These are phyloP conservation scores for Aspergillus asperescens DNA, from an alignment of 495 filamentous ascomycete genomes.

Conservation along the genomic window DNA sequence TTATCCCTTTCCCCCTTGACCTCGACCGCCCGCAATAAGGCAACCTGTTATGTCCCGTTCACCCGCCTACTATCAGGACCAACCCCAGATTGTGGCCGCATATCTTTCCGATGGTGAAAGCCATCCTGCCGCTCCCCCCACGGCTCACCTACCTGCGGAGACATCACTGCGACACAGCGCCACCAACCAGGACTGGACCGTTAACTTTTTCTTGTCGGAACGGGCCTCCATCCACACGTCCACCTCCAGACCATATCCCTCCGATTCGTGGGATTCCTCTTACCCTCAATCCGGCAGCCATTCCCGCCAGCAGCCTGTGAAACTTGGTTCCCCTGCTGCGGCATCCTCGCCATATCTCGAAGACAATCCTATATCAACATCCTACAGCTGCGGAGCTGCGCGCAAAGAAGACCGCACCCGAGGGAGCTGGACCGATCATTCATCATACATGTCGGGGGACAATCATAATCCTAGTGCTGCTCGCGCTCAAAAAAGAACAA, in stretches of 20 bases:
- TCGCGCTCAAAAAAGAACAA: slow-evolving; percentile 30
- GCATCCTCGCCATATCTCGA: slow-evolving; percentile 21
- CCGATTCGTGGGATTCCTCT: slow-evolving; percentile 16
- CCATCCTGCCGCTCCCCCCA: slow-evolving; percentile 19
- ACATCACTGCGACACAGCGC: slow-evolving; percentile 8
- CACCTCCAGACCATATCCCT: slow-evolving; percentile 3
- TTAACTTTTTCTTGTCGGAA: slow-evolving; percentile 9
- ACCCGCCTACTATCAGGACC: slow-evolving; percentile 36
- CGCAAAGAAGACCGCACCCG: slow-evolving; percentile 33
- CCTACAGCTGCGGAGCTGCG: slow-evolving; percentile 25
- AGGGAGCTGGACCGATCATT: slow-evolving; percentile 37
- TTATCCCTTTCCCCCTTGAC: slow-evolving; percentile 6
- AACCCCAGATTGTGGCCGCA: slow-evolving; percentile 23
- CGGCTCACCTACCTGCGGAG: slow-evolving; percentile 21
- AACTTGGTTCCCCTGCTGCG: slow-evolving; percentile 10
- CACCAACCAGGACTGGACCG: slow-evolving; percentile 1
- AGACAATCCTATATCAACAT: slow-evolving; percentile 24
- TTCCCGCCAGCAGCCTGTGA: slow-evolving; percentile 12
- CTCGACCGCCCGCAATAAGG: slow-evolving; percentile 29
- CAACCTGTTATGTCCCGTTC: slow-evolving; percentile 41
- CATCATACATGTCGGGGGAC: slow-evolving; percentile 39
- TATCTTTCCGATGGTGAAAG: slow-evolving; percentile 20
- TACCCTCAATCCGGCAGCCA: slow-evolving; percentile 11
- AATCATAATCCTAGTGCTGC: slow-evolving; percentile 23
- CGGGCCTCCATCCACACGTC: slow-evolving; percentile 7